phyloP scores from a whole-genome alignment of 2,329 filamentous ascomycete genomes.

The Chrysoporthe deuterocubensis region DNA sequence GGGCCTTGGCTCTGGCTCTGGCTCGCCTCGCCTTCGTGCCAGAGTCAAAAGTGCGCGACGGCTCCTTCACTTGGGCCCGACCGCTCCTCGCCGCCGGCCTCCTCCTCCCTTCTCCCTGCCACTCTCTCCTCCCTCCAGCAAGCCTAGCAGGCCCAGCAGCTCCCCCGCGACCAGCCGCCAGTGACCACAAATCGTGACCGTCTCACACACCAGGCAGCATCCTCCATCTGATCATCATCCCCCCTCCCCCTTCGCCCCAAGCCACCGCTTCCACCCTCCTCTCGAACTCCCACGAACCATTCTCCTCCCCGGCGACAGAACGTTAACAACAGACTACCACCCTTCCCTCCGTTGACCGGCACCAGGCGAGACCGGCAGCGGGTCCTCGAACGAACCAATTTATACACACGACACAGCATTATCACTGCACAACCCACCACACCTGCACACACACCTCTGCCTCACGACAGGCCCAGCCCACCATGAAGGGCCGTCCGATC shows the following conservation, averaged over 20 bases:
- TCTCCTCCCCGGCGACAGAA: too few relatives aligned
- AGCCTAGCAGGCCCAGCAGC: background rate
- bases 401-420: background rate
- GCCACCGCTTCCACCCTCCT: background rate
- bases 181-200: background rate
- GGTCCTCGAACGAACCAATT: too few relatives aligned
- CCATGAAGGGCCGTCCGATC: slow-evolving; percentile 73
- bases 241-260: background rate
- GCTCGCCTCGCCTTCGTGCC: background rate
- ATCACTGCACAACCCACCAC: background rate
- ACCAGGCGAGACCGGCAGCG: too few relatives aligned
- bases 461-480: slow-evolving; percentile 31
- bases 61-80: slow-evolving; percentile 6
- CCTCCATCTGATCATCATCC: slow-evolving; percentile 9
- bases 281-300: too few relatives aligned
- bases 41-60: slow-evolving; percentile 4
- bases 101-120: slow-evolving; percentile 1
- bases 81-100: background rate
- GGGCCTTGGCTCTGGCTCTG: slow-evolving; percentile 5
- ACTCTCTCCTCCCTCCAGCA: background rate
- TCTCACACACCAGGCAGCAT: slow-evolving; percentile 10
- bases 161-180: slow-evolving; percentile 1
- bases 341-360: too few relatives aligned
- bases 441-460: background rate
- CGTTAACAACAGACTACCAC: too few relatives aligned